Evolutionary conservation across 2,329 filamentous ascomycete genomes (phyloP).

Genomic region (Verticillium klebahnii): DNA sequence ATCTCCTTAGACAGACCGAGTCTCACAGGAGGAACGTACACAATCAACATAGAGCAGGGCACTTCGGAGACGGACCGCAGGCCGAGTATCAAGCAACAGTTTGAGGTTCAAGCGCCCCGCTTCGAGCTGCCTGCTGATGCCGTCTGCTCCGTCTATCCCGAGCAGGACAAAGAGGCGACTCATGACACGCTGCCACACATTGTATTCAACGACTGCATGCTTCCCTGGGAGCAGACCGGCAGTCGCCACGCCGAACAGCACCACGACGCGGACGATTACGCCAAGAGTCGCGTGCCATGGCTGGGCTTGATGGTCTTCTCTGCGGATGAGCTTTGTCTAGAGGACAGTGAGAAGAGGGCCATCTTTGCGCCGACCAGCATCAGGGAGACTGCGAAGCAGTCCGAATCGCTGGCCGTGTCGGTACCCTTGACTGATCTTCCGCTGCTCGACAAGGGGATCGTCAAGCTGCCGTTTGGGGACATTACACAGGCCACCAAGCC

Average conservation of each 20-base stretch:
- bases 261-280: background rate
- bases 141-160: constrained; percentile 34
- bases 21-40: no score
- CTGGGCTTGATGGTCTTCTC: constrained; percentile 26
- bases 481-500: background rate
- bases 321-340: constrained; percentile 27
- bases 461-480: background rate
- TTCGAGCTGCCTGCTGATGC: constrained; percentile 25
- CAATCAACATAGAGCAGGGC: no score
- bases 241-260: constrained; percentile 9
- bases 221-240: constrained; percentile 36
- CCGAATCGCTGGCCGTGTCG: background rate
- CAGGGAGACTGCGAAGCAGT: background rate
- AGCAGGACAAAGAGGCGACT: constrained; percentile 28
- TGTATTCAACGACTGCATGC: constrained; percentile 35
- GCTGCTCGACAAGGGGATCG: background rate
- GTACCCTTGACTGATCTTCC: background rate
- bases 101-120: constrained; percentile 30
- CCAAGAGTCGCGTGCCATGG: constrained; percentile 31
- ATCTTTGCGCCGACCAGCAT: background rate
- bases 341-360: background rate
- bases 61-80: no score
- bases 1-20: no score
- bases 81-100: constrained; percentile 15
- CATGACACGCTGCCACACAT: constrained; percentile 34